These are phyloP conservation scores for Emmonsiellopsis sp. DNA, from an alignment of 2,329 filamentous ascomycete genomes.

Conservation along the genomic window DNA sequence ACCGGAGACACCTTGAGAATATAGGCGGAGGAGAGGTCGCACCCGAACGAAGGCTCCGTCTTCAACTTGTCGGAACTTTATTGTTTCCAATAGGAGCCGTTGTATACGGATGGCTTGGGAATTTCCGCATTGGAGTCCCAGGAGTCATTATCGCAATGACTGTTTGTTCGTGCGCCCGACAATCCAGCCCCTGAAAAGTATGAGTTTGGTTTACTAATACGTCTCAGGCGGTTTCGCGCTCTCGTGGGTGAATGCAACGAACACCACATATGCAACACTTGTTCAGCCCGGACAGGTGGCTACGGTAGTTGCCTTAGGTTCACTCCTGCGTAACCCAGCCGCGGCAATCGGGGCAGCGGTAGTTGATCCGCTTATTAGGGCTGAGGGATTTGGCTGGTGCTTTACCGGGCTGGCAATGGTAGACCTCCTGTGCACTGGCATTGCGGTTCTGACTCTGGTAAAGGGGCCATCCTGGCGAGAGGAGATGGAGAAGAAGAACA, in stretches of 20 bases:
- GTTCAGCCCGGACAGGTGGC: constrained; percentile 1
- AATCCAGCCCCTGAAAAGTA: neutral
- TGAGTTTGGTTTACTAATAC: neutral
- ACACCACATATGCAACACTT: constrained; percentile 2
- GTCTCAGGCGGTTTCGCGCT: neutral
- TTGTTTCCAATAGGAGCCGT: constrained; percentile 1
- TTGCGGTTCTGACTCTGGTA: neutral
- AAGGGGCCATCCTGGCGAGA: neutral
- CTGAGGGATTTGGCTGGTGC: constrained; percentile 4
- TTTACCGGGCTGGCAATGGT: constrained; percentile 3
- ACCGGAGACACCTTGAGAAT: neutral
- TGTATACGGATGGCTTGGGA: constrained; percentile 2
- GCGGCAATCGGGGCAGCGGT: constrained; percentile 2
- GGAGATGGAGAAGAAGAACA: constrained; percentile 1
- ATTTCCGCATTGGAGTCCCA: neutral
- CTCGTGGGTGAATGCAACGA: constrained; percentile 2
- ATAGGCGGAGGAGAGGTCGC: neutral
- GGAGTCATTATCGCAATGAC: constrained; percentile 1
- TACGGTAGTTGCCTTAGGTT: constrained; percentile 1
- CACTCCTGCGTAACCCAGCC: constrained; percentile 1
- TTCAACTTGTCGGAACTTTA: constrained; percentile 1
- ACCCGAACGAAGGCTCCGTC: constrained; percentile 1
- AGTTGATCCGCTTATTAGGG: neutral
- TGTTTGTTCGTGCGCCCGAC: neutral
- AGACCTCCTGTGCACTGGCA: neutral